These are phyloP conservation scores for Apiotrichum akiyoshidainum DNA, from an alignment of 1,284 basidiomycete genomes.

Conservation along the genomic window DNA sequence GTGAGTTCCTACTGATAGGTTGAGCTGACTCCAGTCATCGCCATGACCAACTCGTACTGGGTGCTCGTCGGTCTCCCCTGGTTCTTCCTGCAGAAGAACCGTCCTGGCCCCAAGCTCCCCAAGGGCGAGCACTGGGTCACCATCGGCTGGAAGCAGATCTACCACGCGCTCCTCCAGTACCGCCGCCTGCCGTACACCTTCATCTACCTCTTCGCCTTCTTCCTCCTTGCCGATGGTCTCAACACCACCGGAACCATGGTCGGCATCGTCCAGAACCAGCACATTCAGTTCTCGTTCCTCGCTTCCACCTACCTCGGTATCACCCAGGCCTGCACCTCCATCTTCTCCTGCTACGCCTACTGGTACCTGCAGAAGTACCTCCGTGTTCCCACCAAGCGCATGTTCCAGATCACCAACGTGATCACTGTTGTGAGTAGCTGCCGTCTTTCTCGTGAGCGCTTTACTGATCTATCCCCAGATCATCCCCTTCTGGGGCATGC, in stretches of 20 bases:
- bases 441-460: no score
- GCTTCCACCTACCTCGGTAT: conserved; percentile 73
- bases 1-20: no score
- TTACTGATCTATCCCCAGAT: background rate
- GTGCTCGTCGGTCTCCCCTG: conserved; percentile 72
- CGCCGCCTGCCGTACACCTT: conserved; percentile 61
- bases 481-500: conserved; percentile 80
- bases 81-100: conserved; percentile 74
- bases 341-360: conserved; percentile 57
- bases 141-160: conserved; percentile 80
- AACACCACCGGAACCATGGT: conserved; percentile 29
- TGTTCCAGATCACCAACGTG: conserved; percentile 69
- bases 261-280: conserved; percentile 62
- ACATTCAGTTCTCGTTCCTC: conserved; percentile 68
- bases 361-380: conserved; percentile 76
- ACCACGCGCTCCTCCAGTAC: conserved; percentile 65
- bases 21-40: conserved; percentile 10
- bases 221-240: conserved; percentile 58
- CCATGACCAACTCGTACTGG: conserved; percentile 65
- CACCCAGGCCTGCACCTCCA: conserved; percentile 67
- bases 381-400: conserved; percentile 56
- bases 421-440: conserved; percentile 55
- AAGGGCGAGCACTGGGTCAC: conserved; percentile 68
- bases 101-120: conserved; percentile 68
- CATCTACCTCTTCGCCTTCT: conserved; percentile 65